phyloP scores from a whole-genome alignment of 306 rosid species.

The Sicyos baderoa region DNA sequence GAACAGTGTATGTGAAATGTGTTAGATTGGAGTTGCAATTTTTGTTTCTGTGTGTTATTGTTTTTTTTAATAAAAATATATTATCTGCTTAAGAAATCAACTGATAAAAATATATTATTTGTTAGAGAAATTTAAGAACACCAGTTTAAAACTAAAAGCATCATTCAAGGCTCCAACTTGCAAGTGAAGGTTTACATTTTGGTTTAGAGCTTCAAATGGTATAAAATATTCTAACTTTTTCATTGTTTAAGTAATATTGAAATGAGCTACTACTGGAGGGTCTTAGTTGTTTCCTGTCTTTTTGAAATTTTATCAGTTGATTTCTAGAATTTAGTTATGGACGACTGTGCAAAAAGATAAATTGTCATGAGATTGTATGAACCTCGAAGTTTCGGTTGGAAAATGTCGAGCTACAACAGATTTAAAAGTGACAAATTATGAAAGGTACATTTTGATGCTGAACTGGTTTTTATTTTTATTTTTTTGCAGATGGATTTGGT shows the following conservation, averaged over 20 bases:
- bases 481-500: slow-evolving; percentile 45
- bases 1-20: not conserved
- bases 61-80: not conserved
- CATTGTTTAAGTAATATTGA: not conserved
- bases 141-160: not conserved
- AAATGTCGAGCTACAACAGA: not conserved
- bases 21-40: not conserved
- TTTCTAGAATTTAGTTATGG: not conserved
- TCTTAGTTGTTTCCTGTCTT: not conserved
- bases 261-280: not conserved
- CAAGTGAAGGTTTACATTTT: not conserved
- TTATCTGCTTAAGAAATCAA: not conserved
- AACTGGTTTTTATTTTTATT: not conserved
- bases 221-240: not conserved
- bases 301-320: not conserved
- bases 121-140: not conserved
- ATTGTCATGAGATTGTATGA: not conserved
- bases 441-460: not conserved
- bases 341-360: not conserved
- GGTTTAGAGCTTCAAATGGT: not conserved
- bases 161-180: not conserved
- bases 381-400: not conserved
- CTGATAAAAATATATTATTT: too few species aligned
- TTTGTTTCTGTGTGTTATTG: not conserved
- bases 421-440: not conserved